Conservation (phyloP, 768 basidiomycete genomes). For the Kwoniella heveanensis region DNA sequence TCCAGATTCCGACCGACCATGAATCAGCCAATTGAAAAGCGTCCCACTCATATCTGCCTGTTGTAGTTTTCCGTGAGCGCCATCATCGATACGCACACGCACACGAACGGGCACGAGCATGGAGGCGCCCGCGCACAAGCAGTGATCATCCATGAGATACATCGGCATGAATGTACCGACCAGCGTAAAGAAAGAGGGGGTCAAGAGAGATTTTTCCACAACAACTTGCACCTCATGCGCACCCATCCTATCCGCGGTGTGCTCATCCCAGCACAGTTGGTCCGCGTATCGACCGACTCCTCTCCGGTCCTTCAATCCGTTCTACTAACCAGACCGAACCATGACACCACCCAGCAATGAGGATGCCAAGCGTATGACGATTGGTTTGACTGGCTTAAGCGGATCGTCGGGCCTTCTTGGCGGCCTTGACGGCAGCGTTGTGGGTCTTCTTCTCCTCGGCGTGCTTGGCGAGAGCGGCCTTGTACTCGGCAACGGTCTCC, state of each 20-base stretch:
- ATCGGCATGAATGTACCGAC: slow-evolving; percentile 24
- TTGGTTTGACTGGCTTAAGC: slow-evolving; percentile 17
- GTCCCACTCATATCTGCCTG: too few relatives aligned
- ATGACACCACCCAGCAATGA: too few relatives aligned
- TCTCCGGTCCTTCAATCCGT: neutral
- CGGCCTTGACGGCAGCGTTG: slow-evolving; percentile 65
- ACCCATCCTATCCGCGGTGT: too few relatives aligned
- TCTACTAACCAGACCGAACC: slow-evolving; percentile 4
- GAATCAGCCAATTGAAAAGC: too few relatives aligned
- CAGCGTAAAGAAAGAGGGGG: slow-evolving; percentile 15
- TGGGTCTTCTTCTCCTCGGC: slow-evolving; percentile 91
- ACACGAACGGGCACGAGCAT: too few relatives aligned
- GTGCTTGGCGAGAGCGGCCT: slow-evolving; percentile 83
- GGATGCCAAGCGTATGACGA: too few relatives aligned
- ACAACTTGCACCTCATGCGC: too few relatives aligned
- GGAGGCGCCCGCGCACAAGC: neutral
- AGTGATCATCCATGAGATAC: slow-evolving; percentile 28
- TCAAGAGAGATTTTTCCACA: slow-evolving; percentile 2
- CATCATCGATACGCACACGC: neutral
- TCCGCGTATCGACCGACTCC: neutral
- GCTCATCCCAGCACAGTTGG: neutral
- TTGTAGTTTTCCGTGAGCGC: too few relatives aligned
- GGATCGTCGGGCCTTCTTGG: slow-evolving; percentile 53
- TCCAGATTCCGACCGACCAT: too few relatives aligned
- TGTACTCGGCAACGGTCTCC: slow-evolving; percentile 93